Evolutionary conservation across 129 eudicot genomes (phyloP), one percentile per base, ranked within the genome.

Genomic region (Calendula officinalis): DNA sequence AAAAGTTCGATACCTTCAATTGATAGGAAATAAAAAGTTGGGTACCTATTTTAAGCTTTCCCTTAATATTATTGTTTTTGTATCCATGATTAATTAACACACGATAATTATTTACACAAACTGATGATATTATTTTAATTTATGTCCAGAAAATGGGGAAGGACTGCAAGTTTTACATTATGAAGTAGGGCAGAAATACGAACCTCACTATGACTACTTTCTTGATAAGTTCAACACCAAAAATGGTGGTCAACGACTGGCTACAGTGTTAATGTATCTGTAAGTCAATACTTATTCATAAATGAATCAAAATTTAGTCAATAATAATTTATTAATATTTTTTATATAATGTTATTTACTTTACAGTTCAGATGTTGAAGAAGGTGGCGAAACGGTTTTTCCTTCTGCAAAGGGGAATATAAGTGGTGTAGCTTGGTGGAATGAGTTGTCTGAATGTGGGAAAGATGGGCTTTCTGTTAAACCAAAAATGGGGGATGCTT

Each of bases 371-470:
- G 96, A 91, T 76, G 98, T 91, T 66, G 98, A 91, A 78, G 98
- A 91, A 82, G 96, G 98, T 32, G 98, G 98, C 27, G 98, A 91
- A 78, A 87, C 98, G 39, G 87, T 91, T 17, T 91, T 91, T 43
- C 96, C 98, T 14, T 37, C 81, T 9, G 94, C 98, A 41, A 91
- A 74, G 66, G 98, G 94, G 15, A 90, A 90, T 70, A 41, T 79
- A 51, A 90, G 95, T 53, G 74, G 79, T 7, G 73, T 84, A 30
- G 78, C 97, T 12, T 77, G 84, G 77, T 84, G 95, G 97, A 75
- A 90, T 62, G 85, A 90, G 66, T 64, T 76, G 34, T 90, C 95
- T 35, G 83, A 82, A 77, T 90, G 94, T 66, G 97, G 86, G 6
- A 84, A 87, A 79, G 84, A 75, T n/a, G 97, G 97, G 46, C 74